phyloP scores from a whole-genome alignment of 441 rosid species.

The Gossypium gossypioides region DNA sequence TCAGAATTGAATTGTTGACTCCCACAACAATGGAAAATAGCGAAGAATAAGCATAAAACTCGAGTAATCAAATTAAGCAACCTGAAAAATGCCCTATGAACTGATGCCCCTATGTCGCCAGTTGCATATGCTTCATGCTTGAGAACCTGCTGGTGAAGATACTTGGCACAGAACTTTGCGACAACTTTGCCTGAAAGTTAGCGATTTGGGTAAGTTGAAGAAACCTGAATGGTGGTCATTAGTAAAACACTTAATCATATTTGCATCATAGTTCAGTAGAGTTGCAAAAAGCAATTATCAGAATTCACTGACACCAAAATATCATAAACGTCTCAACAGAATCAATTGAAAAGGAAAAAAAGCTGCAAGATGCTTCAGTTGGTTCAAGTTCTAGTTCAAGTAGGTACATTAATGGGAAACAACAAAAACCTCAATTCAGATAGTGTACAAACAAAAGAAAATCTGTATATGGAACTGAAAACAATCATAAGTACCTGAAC shows the following conservation, averaged over 20 bases:
- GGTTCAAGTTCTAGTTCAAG: neutral
- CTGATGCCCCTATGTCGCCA: slow-evolving; percentile 62
- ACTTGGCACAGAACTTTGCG: slow-evolving; percentile 84
- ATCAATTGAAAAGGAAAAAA: neutral
- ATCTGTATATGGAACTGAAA: slow-evolving; percentile 5
- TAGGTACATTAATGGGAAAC: neutral
- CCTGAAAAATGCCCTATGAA: slow-evolving; percentile 76
- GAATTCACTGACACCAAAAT: neutral
- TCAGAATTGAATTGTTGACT: neutral
- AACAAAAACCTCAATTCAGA: neutral
- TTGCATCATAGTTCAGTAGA: neutral
- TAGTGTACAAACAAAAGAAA: slow-evolving; percentile 7
- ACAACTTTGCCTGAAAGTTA: slow-evolving; percentile 68
- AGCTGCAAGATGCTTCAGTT: neutral
- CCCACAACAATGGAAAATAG: neutral
- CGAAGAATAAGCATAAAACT: neutral
- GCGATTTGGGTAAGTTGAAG: neutral
- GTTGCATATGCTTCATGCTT: slow-evolving; percentile 55
- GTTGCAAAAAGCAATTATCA: slow-evolving; percentile 1
- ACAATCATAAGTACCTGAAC: slow-evolving; percentile 4
- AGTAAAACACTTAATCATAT: neutral
- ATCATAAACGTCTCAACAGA: neutral
- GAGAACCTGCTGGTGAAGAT: slow-evolving; percentile 72
- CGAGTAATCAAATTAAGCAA: slow-evolving; percentile 16
- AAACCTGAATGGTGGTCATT: neutral